Evolutionary conservation across 805 yeast genomes (phyloP).

Genomic region (Kockiozyma suomiensis): DNA sequence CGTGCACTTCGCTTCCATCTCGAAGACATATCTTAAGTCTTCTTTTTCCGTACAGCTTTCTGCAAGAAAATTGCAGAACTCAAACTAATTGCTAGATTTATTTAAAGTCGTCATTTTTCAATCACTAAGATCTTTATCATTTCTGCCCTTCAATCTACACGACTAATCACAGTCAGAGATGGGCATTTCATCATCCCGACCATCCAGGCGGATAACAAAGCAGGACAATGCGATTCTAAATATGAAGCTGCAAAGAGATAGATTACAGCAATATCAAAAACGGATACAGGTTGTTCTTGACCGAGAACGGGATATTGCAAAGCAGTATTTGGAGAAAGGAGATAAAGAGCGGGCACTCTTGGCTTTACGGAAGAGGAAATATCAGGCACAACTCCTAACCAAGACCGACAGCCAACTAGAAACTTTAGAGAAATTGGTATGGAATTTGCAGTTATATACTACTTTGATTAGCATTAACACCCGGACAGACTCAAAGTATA

Average conservation of each 20-base stretch:
- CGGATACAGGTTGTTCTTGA: constrained; percentile 60
- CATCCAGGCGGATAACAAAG: constrained; percentile 59
- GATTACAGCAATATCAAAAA: constrained; percentile 69
- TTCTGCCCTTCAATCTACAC: too few species aligned
- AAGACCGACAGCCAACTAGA: constrained; percentile 78
- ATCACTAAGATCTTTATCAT: too few species aligned
- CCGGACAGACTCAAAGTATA: constrained; percentile 45
- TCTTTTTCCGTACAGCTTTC: too few species aligned
- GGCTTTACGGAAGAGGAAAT: constrained; percentile 74
- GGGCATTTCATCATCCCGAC: constrained; percentile 41
- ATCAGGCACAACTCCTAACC: constrained; percentile 70
- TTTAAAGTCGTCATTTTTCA: neutral
- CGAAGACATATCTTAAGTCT: neutral
- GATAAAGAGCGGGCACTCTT: constrained; percentile 65
- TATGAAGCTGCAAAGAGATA: constrained; percentile 85
- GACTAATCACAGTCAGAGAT: constrained; percentile 36
- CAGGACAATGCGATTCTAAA: constrained; percentile 87
- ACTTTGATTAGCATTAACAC: neutral
- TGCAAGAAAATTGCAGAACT: too few species aligned
- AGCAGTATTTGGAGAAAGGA: constrained; percentile 53
- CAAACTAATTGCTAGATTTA: neutral
- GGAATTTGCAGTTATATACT: constrained; percentile 44
- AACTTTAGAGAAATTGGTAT: constrained; percentile 74
- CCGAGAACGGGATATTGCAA: constrained; percentile 65
- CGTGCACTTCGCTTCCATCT: neutral